phyloP scores from a whole-genome alignment of 768 basidiomycete species.

The Chalciporus piperatus region DNA sequence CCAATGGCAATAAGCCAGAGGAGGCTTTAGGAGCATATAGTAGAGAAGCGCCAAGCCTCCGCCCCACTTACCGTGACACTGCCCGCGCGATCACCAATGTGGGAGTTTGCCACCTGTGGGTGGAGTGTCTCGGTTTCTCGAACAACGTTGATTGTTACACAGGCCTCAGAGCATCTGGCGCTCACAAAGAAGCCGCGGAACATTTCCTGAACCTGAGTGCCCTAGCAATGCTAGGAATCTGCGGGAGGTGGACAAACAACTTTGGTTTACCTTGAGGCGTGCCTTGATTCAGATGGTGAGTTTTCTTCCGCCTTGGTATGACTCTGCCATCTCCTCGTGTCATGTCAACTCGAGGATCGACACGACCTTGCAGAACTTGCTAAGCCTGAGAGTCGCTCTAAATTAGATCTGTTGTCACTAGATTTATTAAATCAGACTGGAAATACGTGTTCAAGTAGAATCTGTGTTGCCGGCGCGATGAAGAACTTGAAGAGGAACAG shows the following conservation, averaged over 20 bases:
- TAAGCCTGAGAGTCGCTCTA: slow-evolving; percentile 55
- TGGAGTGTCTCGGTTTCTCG: slow-evolving; percentile 16
- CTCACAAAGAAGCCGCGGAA: slow-evolving; percentile 92
- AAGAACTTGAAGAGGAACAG: no score
- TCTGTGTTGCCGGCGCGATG: no score
- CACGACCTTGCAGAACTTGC: slow-evolving; percentile 79
- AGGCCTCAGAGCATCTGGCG: slow-evolving; percentile 97
- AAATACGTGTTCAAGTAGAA: no score
- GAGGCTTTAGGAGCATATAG: slow-evolving; percentile 89
- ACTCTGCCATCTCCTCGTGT: background rate
- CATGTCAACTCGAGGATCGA: slow-evolving; percentile 53
- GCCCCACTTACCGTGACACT: slow-evolving; percentile 95
- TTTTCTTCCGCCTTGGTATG: background rate
- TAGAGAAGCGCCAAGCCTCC: slow-evolving; percentile 82
- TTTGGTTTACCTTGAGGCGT: slow-evolving; percentile 88
- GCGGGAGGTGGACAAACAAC: slow-evolving; percentile 63
- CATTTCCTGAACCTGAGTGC: slow-evolving; percentile 93
- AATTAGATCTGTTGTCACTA: slow-evolving; percentile 74
- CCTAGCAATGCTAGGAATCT: slow-evolving; percentile 70
- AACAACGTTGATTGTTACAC: slow-evolving; percentile 4
- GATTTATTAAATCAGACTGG: no score
- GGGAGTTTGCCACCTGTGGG: slow-evolving; percentile 94
- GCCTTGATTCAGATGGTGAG: slow-evolving; percentile 77
- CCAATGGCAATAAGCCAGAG: slow-evolving; percentile 92
- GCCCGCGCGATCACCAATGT: slow-evolving; percentile 98